Percentiles rank a stretch among this genome's conserved stretches.
phyloP scores from a whole-genome alignment of 2,329 filamentous ascomycete species.

The Nannizziopsis arthrosporioides region DNA sequence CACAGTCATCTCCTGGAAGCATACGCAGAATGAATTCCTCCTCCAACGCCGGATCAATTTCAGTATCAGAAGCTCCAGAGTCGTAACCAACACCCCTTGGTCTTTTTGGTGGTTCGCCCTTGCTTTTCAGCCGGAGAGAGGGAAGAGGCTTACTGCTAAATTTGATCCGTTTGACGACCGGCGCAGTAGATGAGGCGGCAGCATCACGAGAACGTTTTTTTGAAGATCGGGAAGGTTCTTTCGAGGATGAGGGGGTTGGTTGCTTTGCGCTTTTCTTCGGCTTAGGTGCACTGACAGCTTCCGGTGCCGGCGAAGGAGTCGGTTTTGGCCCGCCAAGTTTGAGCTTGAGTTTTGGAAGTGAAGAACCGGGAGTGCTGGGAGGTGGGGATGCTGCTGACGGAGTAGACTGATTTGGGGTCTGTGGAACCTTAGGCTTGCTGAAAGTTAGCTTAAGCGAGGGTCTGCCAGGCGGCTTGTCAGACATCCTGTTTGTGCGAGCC shows the following conservation, averaged over 20 bases:
- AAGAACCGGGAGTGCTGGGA: conserved; percentile 16
- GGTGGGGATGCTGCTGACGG: conserved; percentile 15
- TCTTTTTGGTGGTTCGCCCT: conserved; percentile 56
- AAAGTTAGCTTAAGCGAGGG: conserved; percentile 34
- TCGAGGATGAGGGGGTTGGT: background rate
- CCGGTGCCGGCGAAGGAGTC: conserved; percentile 19
- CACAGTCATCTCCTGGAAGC: conserved; percentile 71
- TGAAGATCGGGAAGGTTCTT: conserved; percentile 10
- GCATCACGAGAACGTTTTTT: conserved; percentile 16
- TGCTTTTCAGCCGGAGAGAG: conserved; percentile 50
- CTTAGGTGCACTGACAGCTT: conserved; percentile 14
- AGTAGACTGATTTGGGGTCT: conserved; percentile 17
- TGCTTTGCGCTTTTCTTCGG: conserved; percentile 21
- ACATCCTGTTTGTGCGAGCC: conserved; percentile 1
- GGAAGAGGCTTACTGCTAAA: conserved; percentile 27
- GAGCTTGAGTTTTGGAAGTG: conserved; percentile 31
- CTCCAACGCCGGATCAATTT: conserved; percentile 77
- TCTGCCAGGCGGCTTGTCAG: conserved; percentile 27
- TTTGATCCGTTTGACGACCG: conserved; percentile 28
- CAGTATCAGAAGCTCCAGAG: conserved; percentile 84
- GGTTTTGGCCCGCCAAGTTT: conserved; percentile 24
- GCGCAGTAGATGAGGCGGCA: conserved; percentile 4
- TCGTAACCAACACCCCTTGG: conserved; percentile 85
- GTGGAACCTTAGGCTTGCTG: conserved; percentile 27
- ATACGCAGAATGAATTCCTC: conserved; percentile 84